Base-by-base conservation (phyloP, 2,329 filamentous ascomycete genomes). In the Aspergillus costaricaensis region DNA sequence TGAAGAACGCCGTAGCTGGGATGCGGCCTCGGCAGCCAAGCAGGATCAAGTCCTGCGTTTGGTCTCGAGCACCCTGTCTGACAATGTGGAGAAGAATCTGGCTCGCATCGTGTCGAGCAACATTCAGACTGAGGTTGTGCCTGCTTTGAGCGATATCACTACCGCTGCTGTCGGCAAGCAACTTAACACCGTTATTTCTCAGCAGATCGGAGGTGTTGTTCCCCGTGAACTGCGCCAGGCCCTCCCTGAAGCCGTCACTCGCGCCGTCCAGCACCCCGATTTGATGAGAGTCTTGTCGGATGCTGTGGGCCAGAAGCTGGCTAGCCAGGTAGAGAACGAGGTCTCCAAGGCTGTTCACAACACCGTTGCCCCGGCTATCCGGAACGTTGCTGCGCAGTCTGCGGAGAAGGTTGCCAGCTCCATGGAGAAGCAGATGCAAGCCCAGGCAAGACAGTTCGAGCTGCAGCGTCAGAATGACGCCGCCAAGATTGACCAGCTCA, bases 31-130 rank as follows among this genome's bases (percentile, higher is more conserved):
- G 41, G 80, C 83, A 43, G 84, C 86, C n/a, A 87, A 88, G 70
- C 88, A 90, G 70, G 87, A 91, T 67, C 86, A 88, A 43, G 82
- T 91, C 19, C 81, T 91, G 47, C 86, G 86, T 27, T 76, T 91
- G 56, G 85, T 91, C 4, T 90, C 88, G 1, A 85, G 81, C 63
- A 90, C 88, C 2, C 76, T 91, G 48, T 86, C 86, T 10, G 87
- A 89, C 62, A 91, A 91, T 59, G 85, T 91, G 23, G 88, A 91
- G 75, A 88, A 90, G 69, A 91, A 91, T 21, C 83, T 97, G 39
- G 83, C 87, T 62, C 88, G 87, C 62, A 91, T 96, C 67, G 88
- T 96, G 54, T 85, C 86, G 50, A 84, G 87, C 51, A 90, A 90
- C 74, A 91, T 96, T 65, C 85, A 91, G 62, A 83, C 87, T 58